phyloP scores from a whole-genome alignment of 192 early-diverging fungal species.

The Coemansia sp. region DNA sequence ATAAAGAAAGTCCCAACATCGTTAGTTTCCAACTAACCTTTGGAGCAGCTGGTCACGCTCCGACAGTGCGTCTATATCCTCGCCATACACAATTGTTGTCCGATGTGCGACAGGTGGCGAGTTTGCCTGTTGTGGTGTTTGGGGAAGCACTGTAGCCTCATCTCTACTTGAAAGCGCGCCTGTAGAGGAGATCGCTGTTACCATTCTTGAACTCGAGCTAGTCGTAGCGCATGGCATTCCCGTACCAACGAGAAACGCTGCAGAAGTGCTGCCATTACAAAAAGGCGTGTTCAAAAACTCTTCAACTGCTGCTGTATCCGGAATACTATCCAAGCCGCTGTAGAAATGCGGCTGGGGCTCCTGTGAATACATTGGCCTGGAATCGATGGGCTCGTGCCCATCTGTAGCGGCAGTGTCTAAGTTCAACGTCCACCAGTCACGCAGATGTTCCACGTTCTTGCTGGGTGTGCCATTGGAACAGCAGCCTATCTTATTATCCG shows the following conservation, averaged over 20 bases:
- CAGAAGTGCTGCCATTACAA: neutral
- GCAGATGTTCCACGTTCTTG: neutral
- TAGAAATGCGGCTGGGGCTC: conserved; percentile 9
- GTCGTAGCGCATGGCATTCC: neutral
- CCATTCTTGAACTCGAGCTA: neutral
- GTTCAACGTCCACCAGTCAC: conserved; percentile 37
- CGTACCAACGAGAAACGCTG: neutral
- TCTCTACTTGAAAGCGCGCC: neutral
- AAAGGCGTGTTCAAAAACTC: neutral
- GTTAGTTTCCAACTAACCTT: conserved; percentile 17
- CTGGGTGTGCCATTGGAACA: neutral
- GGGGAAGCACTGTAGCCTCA: neutral
- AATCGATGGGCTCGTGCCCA: conserved; percentile 3
- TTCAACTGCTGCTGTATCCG: conserved; percentile 13
- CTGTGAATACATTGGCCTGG: conserved; percentile 31
- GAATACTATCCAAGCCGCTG: conserved; percentile 30
- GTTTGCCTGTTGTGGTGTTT: neutral
- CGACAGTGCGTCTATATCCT: conserved; percentile 37
- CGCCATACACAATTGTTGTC: conserved; percentile 43
- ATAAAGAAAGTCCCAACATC: too few relatives aligned
- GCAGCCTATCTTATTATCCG: neutral
- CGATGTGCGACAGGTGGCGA: conserved; percentile 11
- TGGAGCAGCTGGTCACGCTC: conserved; percentile 43
- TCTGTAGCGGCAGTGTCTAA: neutral
- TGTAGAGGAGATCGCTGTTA: neutral